Conservation (phyloP, 352 stramenopile species). For the Hyaloperonospora arabidopsidis region DNA sequence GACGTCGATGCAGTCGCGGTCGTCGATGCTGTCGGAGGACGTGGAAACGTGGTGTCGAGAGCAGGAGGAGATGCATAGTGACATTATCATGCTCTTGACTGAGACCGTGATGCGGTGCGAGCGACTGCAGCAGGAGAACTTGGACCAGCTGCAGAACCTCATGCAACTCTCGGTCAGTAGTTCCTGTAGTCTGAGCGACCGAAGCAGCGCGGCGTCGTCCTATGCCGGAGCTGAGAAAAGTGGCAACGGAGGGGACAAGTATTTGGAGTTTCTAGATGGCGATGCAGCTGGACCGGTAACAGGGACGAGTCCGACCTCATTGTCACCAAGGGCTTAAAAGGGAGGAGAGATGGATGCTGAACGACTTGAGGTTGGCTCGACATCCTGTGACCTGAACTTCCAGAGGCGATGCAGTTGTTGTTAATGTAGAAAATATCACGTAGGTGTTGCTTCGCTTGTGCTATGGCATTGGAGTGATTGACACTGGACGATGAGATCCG, state of each 20-base stretch:
- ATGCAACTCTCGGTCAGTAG: conserved; percentile 57
- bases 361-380: too few relatives aligned
- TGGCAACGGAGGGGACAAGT: conserved; percentile 11
- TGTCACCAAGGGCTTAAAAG: too few relatives aligned
- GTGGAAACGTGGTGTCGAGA: conserved; percentile 70
- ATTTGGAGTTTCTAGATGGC: conserved; percentile 9
- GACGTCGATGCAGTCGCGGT: conserved; percentile 41
- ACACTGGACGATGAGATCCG: too few relatives aligned
- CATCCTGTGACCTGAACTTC: too few relatives aligned
- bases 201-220: conserved; percentile 19
- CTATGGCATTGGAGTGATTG: too few relatives aligned
- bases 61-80: conserved; percentile 82
- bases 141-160: conserved; percentile 78
- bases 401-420: too few relatives aligned
- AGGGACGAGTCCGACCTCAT: too few relatives aligned
- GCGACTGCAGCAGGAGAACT: conserved; percentile 69
- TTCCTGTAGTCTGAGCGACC: conserved; percentile 10
- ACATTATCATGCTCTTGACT: conserved; percentile 70
- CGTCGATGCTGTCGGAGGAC: conserved; percentile 66
- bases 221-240: conserved; percentile 13
- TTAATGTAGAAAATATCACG: too few relatives aligned
- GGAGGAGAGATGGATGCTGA: too few relatives aligned
- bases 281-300: conserved; percentile 2
- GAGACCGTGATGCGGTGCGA: conserved; percentile 79
- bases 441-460: too few relatives aligned